Evolutionary conservation across 1,284 basidiomycete genomes (phyloP).

Genomic region (Gomphus bonarii): DNA sequence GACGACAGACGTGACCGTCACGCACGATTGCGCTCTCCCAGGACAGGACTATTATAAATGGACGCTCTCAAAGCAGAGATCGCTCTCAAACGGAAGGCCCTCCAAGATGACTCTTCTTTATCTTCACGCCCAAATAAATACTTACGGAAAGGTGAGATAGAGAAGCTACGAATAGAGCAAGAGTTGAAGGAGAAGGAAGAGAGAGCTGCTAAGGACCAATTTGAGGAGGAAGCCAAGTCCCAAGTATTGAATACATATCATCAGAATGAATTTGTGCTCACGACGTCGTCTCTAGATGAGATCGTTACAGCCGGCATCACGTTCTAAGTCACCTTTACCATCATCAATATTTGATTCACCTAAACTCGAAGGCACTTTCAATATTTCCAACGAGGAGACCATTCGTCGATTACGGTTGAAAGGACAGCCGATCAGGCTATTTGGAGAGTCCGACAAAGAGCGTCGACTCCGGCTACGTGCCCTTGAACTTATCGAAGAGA

Average conservation of each 20-base stretch:
- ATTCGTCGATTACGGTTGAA: slow-evolving; percentile 81
- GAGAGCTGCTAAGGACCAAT: slow-evolving; percentile 26
- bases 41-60: slow-evolving; percentile 40
- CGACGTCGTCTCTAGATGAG: background rate
- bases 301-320: slow-evolving; percentile 4
- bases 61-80: slow-evolving; percentile 85
- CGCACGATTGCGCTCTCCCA: background rate
- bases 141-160: slow-evolving; percentile 75
- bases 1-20: slow-evolving; percentile 9
- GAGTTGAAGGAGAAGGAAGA: slow-evolving; percentile 45
- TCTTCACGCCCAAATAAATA: slow-evolving; percentile 62
- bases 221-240: slow-evolving; percentile 25
- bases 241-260: slow-evolving; percentile 14
- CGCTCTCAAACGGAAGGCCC: slow-evolving; percentile 73
- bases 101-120: slow-evolving; percentile 31
- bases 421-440: slow-evolving; percentile 90
- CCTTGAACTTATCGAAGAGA: slow-evolving; percentile 88
- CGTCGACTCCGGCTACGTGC: slow-evolving; percentile 83
- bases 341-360: slow-evolving; percentile 36
- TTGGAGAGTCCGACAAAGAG: slow-evolving; percentile 93
- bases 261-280: background rate
- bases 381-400: slow-evolving; percentile 90
- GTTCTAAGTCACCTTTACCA: slow-evolving; percentile 8
- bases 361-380: slow-evolving; percentile 38
- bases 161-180: slow-evolving; percentile 59